These are phyloP conservation scores for Silene conica DNA, from an alignment of 148 eudicot genomes.

Conservation along the genomic window DNA sequence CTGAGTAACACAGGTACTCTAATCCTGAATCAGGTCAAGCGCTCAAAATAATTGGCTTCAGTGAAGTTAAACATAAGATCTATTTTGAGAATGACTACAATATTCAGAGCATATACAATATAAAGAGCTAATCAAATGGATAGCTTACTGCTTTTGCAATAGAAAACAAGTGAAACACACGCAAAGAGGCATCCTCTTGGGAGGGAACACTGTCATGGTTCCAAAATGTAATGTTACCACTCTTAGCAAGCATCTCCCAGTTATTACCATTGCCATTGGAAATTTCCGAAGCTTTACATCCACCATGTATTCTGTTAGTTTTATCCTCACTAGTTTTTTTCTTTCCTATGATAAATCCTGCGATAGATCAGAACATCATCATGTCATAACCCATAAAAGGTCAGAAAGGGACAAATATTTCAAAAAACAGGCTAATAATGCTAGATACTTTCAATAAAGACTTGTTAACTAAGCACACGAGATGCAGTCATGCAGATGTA, in stretches of 20 bases:
- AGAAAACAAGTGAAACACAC: slow-evolving; percentile 79
- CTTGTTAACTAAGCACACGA: background rate
- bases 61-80: background rate
- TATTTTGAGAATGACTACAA: background rate
- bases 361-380: background rate
- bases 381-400: background rate
- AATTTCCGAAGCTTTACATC: slow-evolving; percentile 29
- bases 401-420: no score
- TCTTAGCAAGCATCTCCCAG: slow-evolving; percentile 75
- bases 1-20: no score
- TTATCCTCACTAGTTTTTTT: slow-evolving; percentile 33
- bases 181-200: slow-evolving; percentile 70
- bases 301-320: slow-evolving; percentile 32
- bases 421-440: background rate
- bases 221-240: slow-evolving; percentile 63
- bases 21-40: no score
- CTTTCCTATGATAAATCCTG: slow-evolving; percentile 86
- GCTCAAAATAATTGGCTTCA: background rate
- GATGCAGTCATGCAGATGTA: background rate
- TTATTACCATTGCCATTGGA: slow-evolving; percentile 30
- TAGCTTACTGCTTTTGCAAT: slow-evolving; percentile 81
- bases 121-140: background rate
- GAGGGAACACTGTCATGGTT: slow-evolving; percentile 91
- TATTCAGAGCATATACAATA: background rate
- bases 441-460: background rate